Evolutionary conservation across 2,329 filamentous ascomycete genomes (phyloP), one percentile per base, ranked within the genome.

Genomic region (Nemania serpens): DNA sequence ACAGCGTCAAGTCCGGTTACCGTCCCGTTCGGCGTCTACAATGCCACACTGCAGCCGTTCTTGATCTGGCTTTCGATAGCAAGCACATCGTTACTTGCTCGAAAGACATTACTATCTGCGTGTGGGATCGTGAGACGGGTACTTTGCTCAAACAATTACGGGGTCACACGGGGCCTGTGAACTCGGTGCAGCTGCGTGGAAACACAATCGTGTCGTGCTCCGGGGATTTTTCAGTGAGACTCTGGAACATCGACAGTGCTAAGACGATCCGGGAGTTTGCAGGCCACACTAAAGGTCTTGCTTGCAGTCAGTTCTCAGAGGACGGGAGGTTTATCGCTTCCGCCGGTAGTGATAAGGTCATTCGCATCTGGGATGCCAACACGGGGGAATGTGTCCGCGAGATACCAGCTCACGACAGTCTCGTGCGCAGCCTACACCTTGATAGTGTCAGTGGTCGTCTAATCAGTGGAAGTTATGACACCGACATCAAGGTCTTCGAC

Each of bases 41-140:
- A 36, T 87, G 89, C 64, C 95, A 99, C 78, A 86, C 85, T 5
- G 92, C 92, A 3, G 94, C 95, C 53, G 93, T 99, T 41, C 84
- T 99, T 13, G 95, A 99, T 73, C 88, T 99, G 10, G 94, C 92
- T 66, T 94, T 99, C 66, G 93, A 99, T 74, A 86, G 92, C 66
- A 88, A 89, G 69, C 90, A 96, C 76, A 97, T 99, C 70, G 90
- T 98, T 52, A 97, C 94, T 5, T 99, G 95, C 81, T 97, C 92
- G 74, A 99, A 99, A 77, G 95, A 99, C 76, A 88, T 89, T 42
- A 93, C 85, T 64, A 96, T 99, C 73, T 96, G 93, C 72, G 88
- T 99, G 22, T 98, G 94, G 94, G 91, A 97, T 71, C 91, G 95
- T 47, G 79, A 85, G 57, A 95, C 91, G 0, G 91, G 92, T 37